Evolutionary conservation across 768 basidiomycete genomes (phyloP), one percentile per base, ranked within the genome.

Genomic region (Lentinula sp.): DNA sequence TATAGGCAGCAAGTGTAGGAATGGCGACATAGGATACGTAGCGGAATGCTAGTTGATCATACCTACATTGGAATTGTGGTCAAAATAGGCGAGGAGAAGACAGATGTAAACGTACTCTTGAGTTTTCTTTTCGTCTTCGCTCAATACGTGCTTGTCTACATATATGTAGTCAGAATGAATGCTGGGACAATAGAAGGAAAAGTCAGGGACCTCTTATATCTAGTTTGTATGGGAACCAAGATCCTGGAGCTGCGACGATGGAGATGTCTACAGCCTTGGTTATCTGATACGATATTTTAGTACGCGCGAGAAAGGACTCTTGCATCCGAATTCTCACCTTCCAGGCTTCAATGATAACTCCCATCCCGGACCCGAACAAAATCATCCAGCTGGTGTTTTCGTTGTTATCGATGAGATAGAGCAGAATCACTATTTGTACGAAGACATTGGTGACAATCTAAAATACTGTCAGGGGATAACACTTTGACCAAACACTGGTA

Each of bases 361-460:
- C 90, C 71, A 86, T 82, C 9, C 91, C 92, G 59, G 90, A 92
- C 4, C 90, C 88, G 72, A 94, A 82, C 28, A 98, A 81, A 72
- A 98, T 98, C 93, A 98, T 98, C 89, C 93, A 96, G 68, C 89
- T 93, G 34, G 96, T 99, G 71, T 98, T 91, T 57, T 92, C 87
- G 66, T 91, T 93, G 71, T 95, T 95, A 76, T 97, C 95, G 67
- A 95, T 86, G 66, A 98, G 88, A 74, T 97, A 98, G 18, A 98
- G 80, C 35, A 96, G 78, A 67, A 97, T 87, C 67, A 98, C 79
- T 32, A 89, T 71, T 77, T 95, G 91, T n/a, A 95, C 90, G 70
- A 98, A 86, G 64, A 95, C 93, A 72, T 98, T 99, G 42, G 93
- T 92, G 65, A 98, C 70, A 66, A 99, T 83, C 81, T 83, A 65